Evolutionary conservation across 768 basidiomycete genomes (phyloP), one percentile per base, ranked within the genome.

Genomic region (Kwoniella mangroviensis): DNA sequence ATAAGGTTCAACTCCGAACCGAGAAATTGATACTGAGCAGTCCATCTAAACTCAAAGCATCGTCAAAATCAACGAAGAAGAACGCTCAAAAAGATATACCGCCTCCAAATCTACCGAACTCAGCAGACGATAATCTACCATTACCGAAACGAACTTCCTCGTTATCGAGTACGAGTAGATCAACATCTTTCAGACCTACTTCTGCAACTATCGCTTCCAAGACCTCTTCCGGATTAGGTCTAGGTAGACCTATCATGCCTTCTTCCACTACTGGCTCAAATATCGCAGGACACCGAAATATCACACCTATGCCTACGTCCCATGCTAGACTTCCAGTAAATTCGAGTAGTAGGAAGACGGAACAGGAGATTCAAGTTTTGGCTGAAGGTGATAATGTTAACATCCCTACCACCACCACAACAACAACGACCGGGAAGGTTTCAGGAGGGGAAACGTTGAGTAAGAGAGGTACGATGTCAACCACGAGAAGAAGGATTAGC

Each of bases 161-260:
- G 21, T 43, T 26, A 13, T 43, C 42, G 17, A 45, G 15, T 17
- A 3, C 40, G 43, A 45, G n/a, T 24, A 62, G 9, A 22, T 15
- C 12, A n/a, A n/a, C 22, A 28, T 58, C 56, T 15, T 58, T 58
- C 13, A 58, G n/a, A 58, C 56, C 56, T 34, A 15, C 34, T 9
- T 60, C 58, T 17, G 42, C 13, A 41, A 9, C 58, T n/a, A 60
- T n/a, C 12, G 13, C 54, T n/a, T 64, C 63, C n/a, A 66, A 57
- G n/a, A 26, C 9, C 4, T 40, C 54, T n/a, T 55, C 54, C 7
- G 45, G 34, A 7, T 13, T 66, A 51, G 65, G 65, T 3, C 42
- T 45, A 22, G 56, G 65, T 26, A 41, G 65, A 66, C 65, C 65
- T 15, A 40, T 66, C 28, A 59, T 66, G 65, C 65, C 65, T 15